Percentiles rank a stretch among this genome's conserved stretches.
These are phyloP conservation scores for Mycocentrospora acerina DNA, from an alignment of 2,329 filamentous ascomycete genomes.

Conservation along the genomic window DNA sequence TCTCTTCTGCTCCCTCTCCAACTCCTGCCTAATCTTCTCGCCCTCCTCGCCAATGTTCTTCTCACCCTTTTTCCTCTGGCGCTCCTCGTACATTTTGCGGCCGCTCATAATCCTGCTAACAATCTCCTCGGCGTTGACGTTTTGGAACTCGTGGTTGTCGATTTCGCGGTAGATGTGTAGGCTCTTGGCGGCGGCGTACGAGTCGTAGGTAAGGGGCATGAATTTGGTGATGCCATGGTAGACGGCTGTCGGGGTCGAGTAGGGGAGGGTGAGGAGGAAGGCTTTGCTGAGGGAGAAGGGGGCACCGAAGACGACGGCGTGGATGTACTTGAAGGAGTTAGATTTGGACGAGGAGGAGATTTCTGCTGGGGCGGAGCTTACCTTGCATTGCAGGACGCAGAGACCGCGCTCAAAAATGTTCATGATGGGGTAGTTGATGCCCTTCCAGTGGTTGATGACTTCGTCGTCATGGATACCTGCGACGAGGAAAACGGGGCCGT, in stretches of 20 bases:
- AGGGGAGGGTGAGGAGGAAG: slow-evolving; percentile 74
- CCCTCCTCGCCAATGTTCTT: slow-evolving; percentile 75
- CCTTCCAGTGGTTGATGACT: slow-evolving; percentile 95
- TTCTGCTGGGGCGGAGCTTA: slow-evolving; percentile 46
- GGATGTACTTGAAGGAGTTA: slow-evolving; percentile 66
- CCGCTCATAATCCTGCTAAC: slow-evolving; percentile 88
- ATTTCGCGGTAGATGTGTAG: slow-evolving; percentile 86
- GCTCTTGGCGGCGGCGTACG: slow-evolving; percentile 74
- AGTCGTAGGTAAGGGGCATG: slow-evolving; percentile 64
- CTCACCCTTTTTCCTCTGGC: slow-evolving; percentile 85
- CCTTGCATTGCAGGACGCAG: slow-evolving; percentile 91
- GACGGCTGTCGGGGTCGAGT: slow-evolving; percentile 69
- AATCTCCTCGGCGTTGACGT: slow-evolving; percentile 91
- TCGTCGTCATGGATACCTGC: slow-evolving; percentile 93
- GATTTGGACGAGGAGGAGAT: slow-evolving; percentile 3
- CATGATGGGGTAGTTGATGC: slow-evolving; percentile 99
- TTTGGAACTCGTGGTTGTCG: slow-evolving; percentile 72
- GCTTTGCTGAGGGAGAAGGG: slow-evolving; percentile 81
- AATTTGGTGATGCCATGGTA: slow-evolving; percentile 97
- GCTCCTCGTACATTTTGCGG: slow-evolving; percentile 83
- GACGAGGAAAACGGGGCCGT: slow-evolving; percentile 81
- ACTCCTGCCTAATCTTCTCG: slow-evolving; percentile 39
- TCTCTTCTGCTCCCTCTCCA: slow-evolving; percentile 38
- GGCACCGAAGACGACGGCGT: slow-evolving; percentile 84
- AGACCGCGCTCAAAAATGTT: slow-evolving; percentile 96